These are phyloP conservation scores for Excoecaria agallocha DNA, from an alignment of 345 rosid species.

Conservation along the genomic window DNA sequence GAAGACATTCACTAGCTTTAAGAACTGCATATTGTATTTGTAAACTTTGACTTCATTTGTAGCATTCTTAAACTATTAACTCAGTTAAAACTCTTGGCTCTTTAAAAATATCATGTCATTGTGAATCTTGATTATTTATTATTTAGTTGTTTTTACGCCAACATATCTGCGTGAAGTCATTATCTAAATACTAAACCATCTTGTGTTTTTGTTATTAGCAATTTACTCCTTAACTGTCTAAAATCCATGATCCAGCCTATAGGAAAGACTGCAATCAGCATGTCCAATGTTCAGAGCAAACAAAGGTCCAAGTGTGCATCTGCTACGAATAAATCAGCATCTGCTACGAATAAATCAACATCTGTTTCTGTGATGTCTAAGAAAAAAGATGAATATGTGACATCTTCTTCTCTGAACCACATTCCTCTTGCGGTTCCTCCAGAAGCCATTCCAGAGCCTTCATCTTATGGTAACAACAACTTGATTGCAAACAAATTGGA, in stretches of 20 bases:
- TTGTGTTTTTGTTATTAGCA: neutral
- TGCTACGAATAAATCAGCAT: slow-evolving; percentile 21
- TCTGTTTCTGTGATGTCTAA: slow-evolving; percentile 34
- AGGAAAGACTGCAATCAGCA: slow-evolving; percentile 27
- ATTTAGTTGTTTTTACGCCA: neutral
- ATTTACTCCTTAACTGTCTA: slow-evolving; percentile 8
- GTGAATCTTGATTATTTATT: neutral
- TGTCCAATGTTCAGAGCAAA: slow-evolving; percentile 37
- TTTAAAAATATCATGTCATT: neutral
- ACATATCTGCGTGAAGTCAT: neutral
- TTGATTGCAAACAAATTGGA: slow-evolving; percentile 28
- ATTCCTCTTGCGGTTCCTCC: slow-evolving; percentile 30
- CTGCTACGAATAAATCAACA: slow-evolving; percentile 25
- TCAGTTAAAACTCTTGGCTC: neutral
- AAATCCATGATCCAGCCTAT: slow-evolving; percentile 34
- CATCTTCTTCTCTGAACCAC: slow-evolving; percentile 33
- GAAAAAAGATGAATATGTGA: slow-evolving; percentile 27
- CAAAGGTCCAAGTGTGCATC: slow-evolving; percentile 32
- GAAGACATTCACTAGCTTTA: neutral
- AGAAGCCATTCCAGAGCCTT: slow-evolving; percentile 36
- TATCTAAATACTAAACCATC: neutral
- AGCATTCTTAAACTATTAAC: neutral
- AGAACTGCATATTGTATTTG: neutral
- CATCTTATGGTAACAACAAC: slow-evolving; percentile 30
- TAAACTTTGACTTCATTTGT: neutral